phyloP scores from a whole-genome alignment of 2,329 filamentous ascomycete genomes.

The Venturia pyrina region DNA sequence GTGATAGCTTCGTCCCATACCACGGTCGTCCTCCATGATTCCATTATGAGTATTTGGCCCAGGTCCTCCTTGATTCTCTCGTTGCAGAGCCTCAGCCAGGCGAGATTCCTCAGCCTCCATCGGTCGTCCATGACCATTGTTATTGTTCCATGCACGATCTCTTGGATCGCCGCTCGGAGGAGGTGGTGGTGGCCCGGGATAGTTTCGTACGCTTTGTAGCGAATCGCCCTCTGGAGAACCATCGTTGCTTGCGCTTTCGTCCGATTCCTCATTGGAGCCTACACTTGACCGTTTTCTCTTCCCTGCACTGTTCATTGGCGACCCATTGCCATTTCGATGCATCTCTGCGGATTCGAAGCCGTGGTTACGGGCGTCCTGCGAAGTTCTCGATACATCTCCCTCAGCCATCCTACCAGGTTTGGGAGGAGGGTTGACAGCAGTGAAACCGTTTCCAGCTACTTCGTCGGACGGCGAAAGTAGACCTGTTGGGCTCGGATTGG shows the following conservation, averaged over 20 bases:
- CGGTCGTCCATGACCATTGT: neutral
- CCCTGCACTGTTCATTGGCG: slow-evolving; percentile 30
- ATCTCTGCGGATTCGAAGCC: neutral
- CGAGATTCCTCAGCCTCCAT: slow-evolving; percentile 2
- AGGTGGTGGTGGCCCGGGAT: neutral
- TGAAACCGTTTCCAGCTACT: slow-evolving; percentile 8
- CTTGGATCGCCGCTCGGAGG: neutral
- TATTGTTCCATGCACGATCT: slow-evolving; percentile 3
- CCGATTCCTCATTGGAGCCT: slow-evolving; percentile 27
- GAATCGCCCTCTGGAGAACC: neutral
- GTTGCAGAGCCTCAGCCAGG: slow-evolving; percentile 1
- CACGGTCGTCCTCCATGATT: neutral
- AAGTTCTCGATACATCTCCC: neutral
- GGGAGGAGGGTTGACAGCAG: slow-evolving; percentile 7
- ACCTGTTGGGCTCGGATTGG: neutral
- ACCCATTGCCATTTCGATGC: slow-evolving; percentile 15
- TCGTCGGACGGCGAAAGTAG: slow-evolving; percentile 6
- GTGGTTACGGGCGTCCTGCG: neutral
- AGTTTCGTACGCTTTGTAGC: neutral
- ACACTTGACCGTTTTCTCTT: slow-evolving; percentile 60
- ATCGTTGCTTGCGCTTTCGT: slow-evolving; percentile 17
- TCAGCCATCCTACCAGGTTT: neutral
- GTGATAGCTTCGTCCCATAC: neutral
- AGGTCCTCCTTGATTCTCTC: slow-evolving; percentile 4
- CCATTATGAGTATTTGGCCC: neutral